Base-by-base conservation (phyloP, 1,284 basidiomycete genomes). In the Leccinum holopus region DNA sequence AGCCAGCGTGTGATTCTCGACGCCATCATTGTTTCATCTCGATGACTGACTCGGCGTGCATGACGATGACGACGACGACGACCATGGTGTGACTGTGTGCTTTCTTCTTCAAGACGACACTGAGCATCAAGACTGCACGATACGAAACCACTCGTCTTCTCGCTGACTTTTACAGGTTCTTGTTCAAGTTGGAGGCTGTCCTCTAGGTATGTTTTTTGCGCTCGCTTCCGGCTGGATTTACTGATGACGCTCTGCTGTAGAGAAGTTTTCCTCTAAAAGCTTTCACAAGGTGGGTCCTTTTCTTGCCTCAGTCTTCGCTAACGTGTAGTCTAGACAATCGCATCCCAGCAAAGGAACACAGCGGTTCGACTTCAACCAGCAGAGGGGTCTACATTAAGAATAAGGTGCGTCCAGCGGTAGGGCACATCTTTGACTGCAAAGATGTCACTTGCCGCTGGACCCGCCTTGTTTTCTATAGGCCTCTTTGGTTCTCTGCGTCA, bases 361-460 rank as follows among this genome's bases (percentile, higher is more conserved):
- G 10, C 3, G 18, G 18, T 9, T 10, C 30, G 2, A 9, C 1
- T 12, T 21, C 3, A 7, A 16, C 8, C 2, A 3, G 3, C 4
- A 21, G 57, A 3, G 28, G 52, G 25, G 10, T 11, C 5, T 35
- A 54, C 47, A 39, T 53, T 1, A 57, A 32, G 49, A 63, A 70
- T 52, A 66, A 70, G 71, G 71, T 73, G 63, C 66, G 71, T 72
- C 69, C 69, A 66, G 51, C 56, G 47, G 69, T 63, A 62, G 59
- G 61, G 32, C 55, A 57, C 39, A 51, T 16, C 63, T 39, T 63
- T 66, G 69, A 53, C 3, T 64, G 2, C 61, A 63, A 59, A 2
- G 66, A 54, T 28, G 25, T 67, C 47, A n/a, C 63, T n/a, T 68
- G 56, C 60, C 57, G 71, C 51, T 68, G 71, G 68, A 71, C 69